Evolutionary conservation across 441 rosid species (phyloP), one percentile per base, ranked within the genome.

Genomic region (Pelargonium hybrid): DNA sequence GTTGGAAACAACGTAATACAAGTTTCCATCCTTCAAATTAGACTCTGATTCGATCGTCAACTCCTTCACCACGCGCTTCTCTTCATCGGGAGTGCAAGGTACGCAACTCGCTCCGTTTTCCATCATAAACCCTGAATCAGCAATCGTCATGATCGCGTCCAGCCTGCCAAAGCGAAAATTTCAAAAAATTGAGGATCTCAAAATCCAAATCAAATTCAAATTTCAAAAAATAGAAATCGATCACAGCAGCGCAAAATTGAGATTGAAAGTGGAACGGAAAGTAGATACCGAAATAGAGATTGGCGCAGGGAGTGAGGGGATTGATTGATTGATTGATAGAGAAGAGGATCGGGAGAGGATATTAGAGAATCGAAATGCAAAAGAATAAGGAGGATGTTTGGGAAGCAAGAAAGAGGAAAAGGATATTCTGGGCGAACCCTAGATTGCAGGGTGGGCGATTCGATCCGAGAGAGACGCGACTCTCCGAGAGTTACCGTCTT

Each of bases 1-100:
- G 71, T 77, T 56, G 7, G 97, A 94, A 78, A 89, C 76, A 31
- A 94, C 83, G 78, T 81, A 91, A 73, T 87, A 91, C 76, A 85
- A 72, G 77, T 89, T 87, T 74, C 96, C 97, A 65, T 89, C 88
- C 70, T 80, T 85, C 82, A 88, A 75, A 78, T 78, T 71, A 54
- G 39, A 76, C 59, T 90, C 93, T 3, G 96, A 87, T 82, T 88
- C 82, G 57, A 61, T 66, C 64, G 41, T 78, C 74, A 94, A 74
- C 69, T 84, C 86, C 57, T 76, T 67, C 5, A 94, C 79, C 74
- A 90, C 81, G 81, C 74, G 88, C 73, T 74, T 88, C 84, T 94
- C 96, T 66, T 88, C 88, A 39, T 86, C 83, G 3, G 85, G 86
- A 69, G 91, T 77, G 71, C 78, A 79, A 3, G 94, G 90, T 76